Base-by-base conservation (phyloP, 371 early-diverging fungal species). In the Rhizomucor miehei region DNA sequence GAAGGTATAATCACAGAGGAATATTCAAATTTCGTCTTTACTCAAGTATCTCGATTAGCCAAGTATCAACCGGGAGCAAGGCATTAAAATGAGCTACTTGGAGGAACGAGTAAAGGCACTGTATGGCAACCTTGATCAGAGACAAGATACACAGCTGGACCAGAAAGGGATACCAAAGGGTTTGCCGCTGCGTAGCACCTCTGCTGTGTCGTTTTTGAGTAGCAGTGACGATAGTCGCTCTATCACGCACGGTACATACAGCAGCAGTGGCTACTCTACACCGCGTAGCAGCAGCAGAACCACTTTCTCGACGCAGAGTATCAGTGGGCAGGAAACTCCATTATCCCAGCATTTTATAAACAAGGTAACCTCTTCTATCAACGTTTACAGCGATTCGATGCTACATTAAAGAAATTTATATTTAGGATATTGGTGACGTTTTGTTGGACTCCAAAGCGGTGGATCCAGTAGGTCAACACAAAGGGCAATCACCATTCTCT, bases 401-500 rank as follows among this genome's bases (percentile, higher is more conserved):
- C n/a, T n/a, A n/a, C n/a, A n/a, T n/a, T n/a, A n/a, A n/a, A n/a
- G n/a, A n/a, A n/a, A n/a, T n/a, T n/a, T n/a, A n/a, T n/a, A n/a
- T 43, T 4, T 41, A 10, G 19, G 29, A 48, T 12, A 9, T 8
- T 1, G 29, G 16, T 16, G 21, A 12, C 14, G n/a, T 12, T 14
- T 38, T 24, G 21, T 40, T 21, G 5, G 9, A 51, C 40, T n/a
- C 23, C 4, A 17, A 17, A 39, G 41, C 41, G 43, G 16, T 19
- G 35, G n/a, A 16, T 44, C 9, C 54, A 36, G 11, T 57, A 13
- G 51, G 51, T 3, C 51, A 57, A 16, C 44, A 51, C 46, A 57
- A 57, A 21, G 34, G 20, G 17, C 43, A 44, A 17, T 51, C 57
- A 17, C 57, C 57, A 29, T 13, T 46, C 10, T 57, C 51, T 8